Percentiles rank a stretch among this genome's conserved stretches.
phyloP scores from a whole-genome alignment of 371 early-diverging fungal species.

The Sporodiniella umbellata region DNA sequence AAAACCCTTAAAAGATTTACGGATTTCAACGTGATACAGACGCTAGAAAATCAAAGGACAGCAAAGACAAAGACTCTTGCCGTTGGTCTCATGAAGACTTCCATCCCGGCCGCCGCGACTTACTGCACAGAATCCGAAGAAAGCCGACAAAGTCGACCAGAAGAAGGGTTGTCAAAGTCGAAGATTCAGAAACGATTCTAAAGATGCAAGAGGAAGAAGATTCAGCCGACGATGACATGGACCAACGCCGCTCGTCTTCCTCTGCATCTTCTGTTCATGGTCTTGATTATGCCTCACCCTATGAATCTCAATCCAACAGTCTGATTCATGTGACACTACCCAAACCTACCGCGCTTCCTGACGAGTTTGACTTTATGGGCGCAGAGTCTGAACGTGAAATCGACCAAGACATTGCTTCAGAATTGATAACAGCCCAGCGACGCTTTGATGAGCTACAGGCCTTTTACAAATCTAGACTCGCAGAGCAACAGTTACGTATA shows the following conservation, averaged over 20 bases:
- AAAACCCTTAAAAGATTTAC: conserved; percentile 40
- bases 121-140: conserved; percentile 47
- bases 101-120: conserved; percentile 43
- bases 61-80: conserved; percentile 48
- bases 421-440: conserved; percentile 10
- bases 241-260: conserved; percentile 6
- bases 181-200: conserved; percentile 39
- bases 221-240: conserved; percentile 23
- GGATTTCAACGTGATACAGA: conserved; percentile 56
- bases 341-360: conserved; percentile 1
- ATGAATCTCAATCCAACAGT: conserved; percentile 1
- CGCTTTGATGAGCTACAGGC: conserved; percentile 9
- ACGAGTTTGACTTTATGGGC: neutral
- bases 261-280: conserved; percentile 14
- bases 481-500: conserved; percentile 17
- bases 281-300: neutral
- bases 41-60: conserved; percentile 53
- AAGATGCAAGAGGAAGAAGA: conserved; percentile 35
- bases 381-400: neutral
- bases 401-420: neutral
- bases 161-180: conserved; percentile 28
- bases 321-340: conserved; percentile 10
- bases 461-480: conserved; percentile 12
- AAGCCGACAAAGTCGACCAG: conserved; percentile 40
- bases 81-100: conserved; percentile 52